A percentile compares a stretch with the other conserved stretches of the same genome.
Evolutionary conservation across 257 asterid species (phyloP).

Genomic region (Solanum peruvianum): DNA sequence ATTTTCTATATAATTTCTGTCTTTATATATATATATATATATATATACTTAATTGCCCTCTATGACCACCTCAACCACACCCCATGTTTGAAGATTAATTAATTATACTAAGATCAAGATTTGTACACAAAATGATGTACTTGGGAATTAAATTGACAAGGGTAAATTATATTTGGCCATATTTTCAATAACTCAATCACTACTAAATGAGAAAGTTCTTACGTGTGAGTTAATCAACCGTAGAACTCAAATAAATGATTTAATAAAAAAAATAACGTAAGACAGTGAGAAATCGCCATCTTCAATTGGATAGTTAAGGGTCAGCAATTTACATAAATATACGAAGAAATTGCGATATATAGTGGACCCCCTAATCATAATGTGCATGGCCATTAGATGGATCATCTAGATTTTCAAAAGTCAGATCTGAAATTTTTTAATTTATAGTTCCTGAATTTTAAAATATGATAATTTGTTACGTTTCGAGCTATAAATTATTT

Average conservation of each 20-base stretch:
- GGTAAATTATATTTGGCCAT: neutral
- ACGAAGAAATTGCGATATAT: neutral
- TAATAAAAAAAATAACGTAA: neutral
- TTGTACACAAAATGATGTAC: neutral
- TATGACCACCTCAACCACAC: neutral
- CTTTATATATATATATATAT: neutral
- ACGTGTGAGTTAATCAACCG: neutral
- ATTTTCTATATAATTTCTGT: neutral
- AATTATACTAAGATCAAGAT: neutral
- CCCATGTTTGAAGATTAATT: neutral
- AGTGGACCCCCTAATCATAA: neutral
- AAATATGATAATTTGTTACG: too few relatives aligned
- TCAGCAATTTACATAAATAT: neutral
- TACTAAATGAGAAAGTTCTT: neutral
- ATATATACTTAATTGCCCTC: neutral
- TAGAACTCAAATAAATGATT: neutral
- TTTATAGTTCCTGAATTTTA: too few relatives aligned
- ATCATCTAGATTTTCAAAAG: too few relatives aligned
- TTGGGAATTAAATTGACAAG: neutral
- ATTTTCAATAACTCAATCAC: neutral
- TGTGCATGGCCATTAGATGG: too few relatives aligned
- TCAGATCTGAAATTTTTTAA: too few relatives aligned
- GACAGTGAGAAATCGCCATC: neutral
- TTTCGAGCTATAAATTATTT: too few relatives aligned
- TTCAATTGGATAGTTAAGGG: neutral